These are phyloP conservation scores for Yueomyces sinensis DNA, from an alignment of 805 yeast species.

Conservation along the genomic window DNA sequence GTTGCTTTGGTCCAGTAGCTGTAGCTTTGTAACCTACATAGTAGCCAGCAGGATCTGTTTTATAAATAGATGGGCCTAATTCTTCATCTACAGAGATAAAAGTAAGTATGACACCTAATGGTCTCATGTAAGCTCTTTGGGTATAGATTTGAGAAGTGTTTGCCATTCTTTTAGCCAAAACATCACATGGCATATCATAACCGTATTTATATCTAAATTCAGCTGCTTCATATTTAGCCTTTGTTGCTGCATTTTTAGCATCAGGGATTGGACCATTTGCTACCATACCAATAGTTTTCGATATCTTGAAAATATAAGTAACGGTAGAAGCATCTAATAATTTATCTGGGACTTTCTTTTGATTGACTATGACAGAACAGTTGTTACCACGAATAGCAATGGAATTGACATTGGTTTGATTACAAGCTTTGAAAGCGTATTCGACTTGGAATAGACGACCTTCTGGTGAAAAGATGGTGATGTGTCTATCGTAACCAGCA, in stretches of 20 bases:
- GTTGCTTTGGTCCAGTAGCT: constrained; percentile 95
- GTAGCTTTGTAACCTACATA: constrained; percentile 83
- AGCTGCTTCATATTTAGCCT: constrained; percentile 93
- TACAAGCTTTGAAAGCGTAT: constrained; percentile 95
- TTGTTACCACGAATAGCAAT: constrained; percentile 79
- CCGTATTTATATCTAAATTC: constrained; percentile 92
- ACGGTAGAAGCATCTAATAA: constrained; percentile 79
- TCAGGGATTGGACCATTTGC: constrained; percentile 96
- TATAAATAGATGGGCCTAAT: constrained; percentile 77
- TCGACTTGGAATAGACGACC: constrained; percentile 97
- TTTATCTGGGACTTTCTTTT: constrained; percentile 94
- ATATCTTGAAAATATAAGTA: constrained; percentile 70
- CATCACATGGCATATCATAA: constrained; percentile 92
- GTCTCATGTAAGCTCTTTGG: constrained; percentile 97
- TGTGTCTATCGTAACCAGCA: constrained; percentile 99
- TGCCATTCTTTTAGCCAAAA: constrained; percentile 88
- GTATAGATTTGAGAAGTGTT: constrained; percentile 91
- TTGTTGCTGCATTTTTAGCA: constrained; percentile 76
- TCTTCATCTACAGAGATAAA: constrained; percentile 83
- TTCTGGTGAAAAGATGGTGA: constrained; percentile 96
- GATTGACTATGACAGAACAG: constrained; percentile 78
- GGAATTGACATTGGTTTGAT: constrained; percentile 81
- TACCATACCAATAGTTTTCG: constrained; percentile 74
- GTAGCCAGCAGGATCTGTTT: constrained; percentile 97
- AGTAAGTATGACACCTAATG: constrained; percentile 87